Evolutionary conservation across 192 early-diverging fungal genomes (phyloP), one percentile per base, ranked within the genome.

Genomic region (Rhizoclosmatium sp.): DNA sequence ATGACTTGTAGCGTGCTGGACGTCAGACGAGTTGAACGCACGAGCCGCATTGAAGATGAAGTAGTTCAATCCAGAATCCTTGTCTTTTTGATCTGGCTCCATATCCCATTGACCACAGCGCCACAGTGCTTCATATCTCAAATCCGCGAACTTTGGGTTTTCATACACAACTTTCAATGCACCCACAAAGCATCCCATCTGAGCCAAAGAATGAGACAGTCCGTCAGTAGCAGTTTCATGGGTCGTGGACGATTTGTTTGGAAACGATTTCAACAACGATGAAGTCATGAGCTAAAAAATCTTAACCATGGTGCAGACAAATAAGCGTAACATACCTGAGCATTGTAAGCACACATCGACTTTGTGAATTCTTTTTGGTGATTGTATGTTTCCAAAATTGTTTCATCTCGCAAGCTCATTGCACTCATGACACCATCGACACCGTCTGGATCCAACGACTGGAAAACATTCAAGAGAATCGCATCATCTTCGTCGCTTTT

Each of bases 91-190:
- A 40, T 47, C 54, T 51, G 56, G 44, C 4, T 10, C 45, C 23
- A 59, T 60, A 47, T 81, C 78, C 84, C 84, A 85, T 5, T 49
- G 61, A 23, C 58, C 72, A 65, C 65, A 76, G 21, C 81, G 65
- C 83, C 85, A 86, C 56, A 82, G 47, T 41, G 80, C 48, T 64
- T 86, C 80, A 44, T 78, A 83, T 0, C 81, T 78, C 3, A 79
- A 42, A 31, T 82, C 82, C 2, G 46, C n/a, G 1, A 78, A 41
- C 0, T 69, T 69, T 3, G 72, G 23, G 19, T 66, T 16, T 19
- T 75, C 65, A 4, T 19, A 40, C 9, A 46, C 80, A 16, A 42
- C 73, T 14, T 80, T 75, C 42, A 82, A 66, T 9, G 75, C 51
- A 10, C 73, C 73, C 66, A 76, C 51, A 54, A 82, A 78, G 14